A percentile compares a stretch with the other conserved stretches of the same genome.
These are phyloP conservation scores for Fallopia convolvulus DNA, from an alignment of 148 eudicot genomes.

Conservation along the genomic window DNA sequence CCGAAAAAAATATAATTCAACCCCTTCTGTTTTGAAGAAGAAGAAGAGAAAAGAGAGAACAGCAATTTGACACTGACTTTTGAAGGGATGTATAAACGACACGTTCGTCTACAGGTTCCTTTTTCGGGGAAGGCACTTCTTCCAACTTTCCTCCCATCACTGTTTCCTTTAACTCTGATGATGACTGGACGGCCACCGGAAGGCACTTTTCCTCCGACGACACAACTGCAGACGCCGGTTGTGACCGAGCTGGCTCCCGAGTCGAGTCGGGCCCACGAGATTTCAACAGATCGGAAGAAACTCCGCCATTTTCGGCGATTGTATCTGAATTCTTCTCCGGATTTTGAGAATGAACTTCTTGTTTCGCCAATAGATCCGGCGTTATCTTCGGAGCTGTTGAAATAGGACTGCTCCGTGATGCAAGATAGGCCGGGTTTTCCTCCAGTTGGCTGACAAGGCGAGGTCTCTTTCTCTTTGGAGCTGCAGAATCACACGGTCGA, in stretches of 20 bases:
- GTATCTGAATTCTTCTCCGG: conserved; percentile 28
- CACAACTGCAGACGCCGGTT: conserved; percentile 3
- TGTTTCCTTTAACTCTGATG: conserved; percentile 22
- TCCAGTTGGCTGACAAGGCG: conserved; percentile 35
- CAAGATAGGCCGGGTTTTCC: conserved; percentile 27
- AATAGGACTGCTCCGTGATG: conserved; percentile 32
- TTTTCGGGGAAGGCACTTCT: conserved; percentile 33
- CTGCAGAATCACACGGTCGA: conserved; percentile 25
- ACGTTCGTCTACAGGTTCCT: conserved; percentile 40
- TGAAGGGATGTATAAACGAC: conserved; percentile 36
- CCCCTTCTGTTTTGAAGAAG: not conserved
- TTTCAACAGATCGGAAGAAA: conserved; percentile 17
- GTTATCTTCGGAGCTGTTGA: conserved; percentile 27
- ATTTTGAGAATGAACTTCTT: conserved; percentile 26
- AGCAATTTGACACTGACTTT: conserved; percentile 39
- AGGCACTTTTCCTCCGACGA: conserved; percentile 12
- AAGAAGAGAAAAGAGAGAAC: conserved; percentile 4
- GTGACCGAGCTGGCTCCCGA: conserved; percentile 7
- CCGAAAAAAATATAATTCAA: not conserved
- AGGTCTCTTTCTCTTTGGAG: conserved; percentile 79
- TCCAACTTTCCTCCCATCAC: conserved; percentile 38
- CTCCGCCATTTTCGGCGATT: conserved; percentile 27
- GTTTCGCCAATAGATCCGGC: conserved; percentile 28
- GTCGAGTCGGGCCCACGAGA: conserved; percentile 15
- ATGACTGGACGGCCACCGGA: conserved; percentile 20